phyloP scores from a whole-genome alignment of 352 stramenopile genomes.

The Globisporangium okanoganense region DNA sequence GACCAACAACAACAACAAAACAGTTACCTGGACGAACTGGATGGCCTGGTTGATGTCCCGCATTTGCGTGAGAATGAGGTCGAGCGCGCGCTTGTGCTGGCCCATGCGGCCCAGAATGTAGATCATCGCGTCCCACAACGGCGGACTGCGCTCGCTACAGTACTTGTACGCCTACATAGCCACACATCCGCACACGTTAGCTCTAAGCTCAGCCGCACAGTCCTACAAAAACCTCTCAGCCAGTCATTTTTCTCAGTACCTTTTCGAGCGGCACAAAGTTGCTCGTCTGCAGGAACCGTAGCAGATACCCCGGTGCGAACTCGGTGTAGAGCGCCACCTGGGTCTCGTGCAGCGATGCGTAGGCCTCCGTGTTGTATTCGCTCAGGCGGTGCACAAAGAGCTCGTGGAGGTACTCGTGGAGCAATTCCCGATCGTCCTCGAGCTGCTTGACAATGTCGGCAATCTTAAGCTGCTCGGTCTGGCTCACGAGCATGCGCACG shows the following conservation, averaged over 20 bases:
- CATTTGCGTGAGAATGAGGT: conserved; percentile 80
- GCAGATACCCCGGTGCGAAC: conserved; percentile 53
- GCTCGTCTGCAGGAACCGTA: conserved; percentile 78
- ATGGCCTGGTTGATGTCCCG: conserved; percentile 80
- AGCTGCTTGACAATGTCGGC: conserved; percentile 73
- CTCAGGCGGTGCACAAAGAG: conserved; percentile 61
- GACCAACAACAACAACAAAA: no score
- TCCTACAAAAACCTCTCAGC: background rate
- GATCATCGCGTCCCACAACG: conserved; percentile 84
- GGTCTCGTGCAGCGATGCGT: conserved; percentile 64
- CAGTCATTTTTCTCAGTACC: conserved; percentile 18
- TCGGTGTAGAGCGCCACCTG: conserved; percentile 75
- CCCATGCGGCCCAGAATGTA: conserved; percentile 85
- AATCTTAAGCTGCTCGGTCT: conserved; percentile 80
- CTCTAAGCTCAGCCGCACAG: no score
- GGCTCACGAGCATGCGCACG: conserved; percentile 75
- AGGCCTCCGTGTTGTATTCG: conserved; percentile 80
- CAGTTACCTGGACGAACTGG: conserved; percentile 73
- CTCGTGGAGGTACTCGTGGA: conserved; percentile 78
- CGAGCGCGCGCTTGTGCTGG: conserved; percentile 80
- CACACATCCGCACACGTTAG: background rate
- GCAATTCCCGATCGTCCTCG: conserved; percentile 52
- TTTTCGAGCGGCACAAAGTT: conserved; percentile 84
- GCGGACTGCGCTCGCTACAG: conserved; percentile 65
- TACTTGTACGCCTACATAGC: conserved; percentile 62